Percentiles rank a stretch among this genome's conserved stretches.
These are phyloP conservation scores for Lactifluus piperatus DNA, from an alignment of 768 basidiomycete genomes.

Conservation along the genomic window DNA sequence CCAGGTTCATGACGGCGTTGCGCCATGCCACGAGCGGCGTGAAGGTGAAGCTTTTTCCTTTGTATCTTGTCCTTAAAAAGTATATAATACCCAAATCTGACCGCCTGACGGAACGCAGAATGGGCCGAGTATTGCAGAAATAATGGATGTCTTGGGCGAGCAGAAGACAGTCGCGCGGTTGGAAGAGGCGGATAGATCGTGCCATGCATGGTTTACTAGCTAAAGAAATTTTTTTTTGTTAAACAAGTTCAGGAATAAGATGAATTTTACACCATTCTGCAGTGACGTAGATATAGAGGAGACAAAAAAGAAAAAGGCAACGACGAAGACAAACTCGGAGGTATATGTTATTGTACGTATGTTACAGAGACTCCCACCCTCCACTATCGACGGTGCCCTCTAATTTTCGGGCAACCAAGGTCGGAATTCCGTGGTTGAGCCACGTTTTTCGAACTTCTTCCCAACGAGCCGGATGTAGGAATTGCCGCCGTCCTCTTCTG, in stretches of 20 bases:
- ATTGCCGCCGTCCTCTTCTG: conserved; percentile 86
- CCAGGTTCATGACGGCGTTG: conserved; percentile 60
- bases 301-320: background rate
- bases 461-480: conserved; percentile 74
- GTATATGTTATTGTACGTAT: background rate
- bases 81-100: background rate
- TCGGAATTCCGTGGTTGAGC: conserved; percentile 86
- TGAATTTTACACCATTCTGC: conserved; percentile 1
- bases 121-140: conserved; percentile 29
- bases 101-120: conserved; percentile 21
- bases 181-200: conserved; percentile 3
- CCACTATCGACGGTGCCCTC: conserved; percentile 83
- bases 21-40: conserved; percentile 74
- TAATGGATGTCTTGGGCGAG: conserved; percentile 25
- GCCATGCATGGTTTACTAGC: conserved; percentile 7
- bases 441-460: conserved; percentile 89
- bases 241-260: background rate
- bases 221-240: too few relatives aligned
- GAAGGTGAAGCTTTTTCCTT: conserved; percentile 43
- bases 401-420: conserved; percentile 78
- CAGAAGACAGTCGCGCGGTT: conserved; percentile 25
- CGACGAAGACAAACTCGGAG: background rate
- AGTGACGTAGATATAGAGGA: conserved; percentile 4
- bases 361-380: conserved; percentile 84
- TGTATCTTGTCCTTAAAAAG: background rate